Evolutionary conservation across 768 basidiomycete genomes (phyloP).

Genomic region (Lactarius akahatsu): DNA sequence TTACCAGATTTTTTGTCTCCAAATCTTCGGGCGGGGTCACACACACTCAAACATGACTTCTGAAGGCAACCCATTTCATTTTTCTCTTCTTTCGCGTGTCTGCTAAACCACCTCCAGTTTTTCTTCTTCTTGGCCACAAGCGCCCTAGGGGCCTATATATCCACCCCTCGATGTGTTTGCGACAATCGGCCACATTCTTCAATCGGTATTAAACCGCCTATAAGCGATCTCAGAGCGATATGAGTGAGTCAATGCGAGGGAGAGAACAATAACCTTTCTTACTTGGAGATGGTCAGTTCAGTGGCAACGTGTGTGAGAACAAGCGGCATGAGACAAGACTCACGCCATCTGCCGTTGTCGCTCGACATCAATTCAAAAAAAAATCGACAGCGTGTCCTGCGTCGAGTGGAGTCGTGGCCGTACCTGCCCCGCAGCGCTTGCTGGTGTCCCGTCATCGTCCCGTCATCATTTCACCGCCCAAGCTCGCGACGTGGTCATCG

Average conservation of each 20-base stretch:
- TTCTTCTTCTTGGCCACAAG: neutral
- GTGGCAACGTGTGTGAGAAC: neutral
- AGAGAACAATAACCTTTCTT: constrained; percentile 13
- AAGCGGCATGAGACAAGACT: neutral
- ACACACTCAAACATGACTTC: neutral
- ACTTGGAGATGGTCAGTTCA: neutral
- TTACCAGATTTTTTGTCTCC: neutral
- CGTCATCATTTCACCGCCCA: neutral
- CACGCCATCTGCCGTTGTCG: neutral
- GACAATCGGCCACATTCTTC: neutral
- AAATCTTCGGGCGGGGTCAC: neutral
- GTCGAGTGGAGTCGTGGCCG: constrained; percentile 6
- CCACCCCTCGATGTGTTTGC: neutral
- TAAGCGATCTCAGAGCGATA: constrained; percentile 1
- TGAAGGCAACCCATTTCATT: neutral
- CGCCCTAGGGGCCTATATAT: neutral
- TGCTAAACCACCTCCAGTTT: neutral
- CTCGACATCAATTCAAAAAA: constrained; percentile 11
- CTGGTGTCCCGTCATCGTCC: neutral
- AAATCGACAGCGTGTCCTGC: constrained; percentile 9
- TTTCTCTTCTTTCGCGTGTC: neutral
- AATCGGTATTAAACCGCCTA: neutral
- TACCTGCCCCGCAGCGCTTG: constrained; percentile 16
- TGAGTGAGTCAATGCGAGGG: neutral
- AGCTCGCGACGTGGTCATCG: neutral